Evolutionary conservation across 352 stramenopile genomes (phyloP), one percentile per base, ranked within the genome.

Genomic region (Pythium volutum): DNA sequence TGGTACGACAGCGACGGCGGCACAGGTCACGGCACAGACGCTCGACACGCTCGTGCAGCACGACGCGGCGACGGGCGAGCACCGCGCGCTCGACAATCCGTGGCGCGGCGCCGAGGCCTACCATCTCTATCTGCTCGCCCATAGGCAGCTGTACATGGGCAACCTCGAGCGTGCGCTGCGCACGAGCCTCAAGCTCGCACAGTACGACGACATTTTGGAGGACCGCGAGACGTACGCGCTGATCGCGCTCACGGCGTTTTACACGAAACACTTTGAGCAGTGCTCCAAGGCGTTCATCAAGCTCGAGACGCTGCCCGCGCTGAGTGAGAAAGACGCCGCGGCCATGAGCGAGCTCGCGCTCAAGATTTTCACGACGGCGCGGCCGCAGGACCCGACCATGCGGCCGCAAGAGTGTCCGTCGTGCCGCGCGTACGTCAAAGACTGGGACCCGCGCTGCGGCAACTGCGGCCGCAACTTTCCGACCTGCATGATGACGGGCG

Each of bases 41-140:
- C 71, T 98, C 9, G 87, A 98, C 47, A 98, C 84, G 27, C 76
- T 98, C 2, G 94, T 98, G 43, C 89, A 93, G 52, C 81, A 93
- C 66, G 83, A 94, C 54, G 83, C 85, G 2, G 81, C 85, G 9
- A 94, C 83, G 14, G 84, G 85, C 7, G 85, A 95, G 51, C 85
- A 77, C 53, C 78, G 83, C n/a, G 79, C 81, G 5, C 71, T 98
- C 38, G 93, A 97, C 66, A 97, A 96, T 51, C 90, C 93, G 3
- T 98, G 94, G 94, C 81, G 94, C 47, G 93, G 91, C 7, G 93
- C 94, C 10, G 94, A 97, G 63, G 93, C 92, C 5, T 98, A 97
- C 65, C 94, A 98, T 66, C 86, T 98, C 51, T 97, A 96, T 61
- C 69, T 98, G 62, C 75, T 98, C 4, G 89, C 92, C 6, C 91